Base-by-base conservation (phyloP, 2,329 filamentous ascomycete species). In the Neofusicoccum laricinum region DNA sequence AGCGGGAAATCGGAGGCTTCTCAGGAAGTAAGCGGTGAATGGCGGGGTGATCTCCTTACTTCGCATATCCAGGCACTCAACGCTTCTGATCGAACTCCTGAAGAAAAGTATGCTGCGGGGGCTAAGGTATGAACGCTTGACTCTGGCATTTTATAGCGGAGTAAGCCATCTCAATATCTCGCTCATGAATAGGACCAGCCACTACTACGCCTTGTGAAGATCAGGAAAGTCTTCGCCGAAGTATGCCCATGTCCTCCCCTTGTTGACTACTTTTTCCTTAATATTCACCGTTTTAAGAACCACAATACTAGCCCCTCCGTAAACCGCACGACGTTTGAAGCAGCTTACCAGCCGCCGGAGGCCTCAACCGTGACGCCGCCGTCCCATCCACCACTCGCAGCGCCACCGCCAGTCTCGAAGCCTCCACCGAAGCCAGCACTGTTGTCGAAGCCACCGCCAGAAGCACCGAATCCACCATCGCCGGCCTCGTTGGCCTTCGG, bases 401-500 rank as follows among this genome's bases (percentile, higher is more conserved):
- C 32, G 17, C n/a, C 41, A 32, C 50, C 61, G 25, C 17, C 46
- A 34, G 34, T 19, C n/a, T 41, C 57, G 59, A 46, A 66, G 32
- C 40, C 43, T 4, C 48, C 66, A 30, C 41, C 55, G 7, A 57
- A 55, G 21, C 63, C 68, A 50, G 50, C 65, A 32, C 12, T 38
- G 30, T 19, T 64, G 40, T 48, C 50, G 41, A 63, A 58, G 11
- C 58, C 63, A 63, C 45, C 55, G 21, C 45, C 64, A 34, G 36
- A 32, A n/a, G 15, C 19, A 41, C 59, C 64, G 12, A 41, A 25
- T 14, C 55, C 30, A 45, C 41, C 55, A 30, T 53, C 61, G 43
- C 61, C 69, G 19, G 49, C 64, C 14, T 64, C 69, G n/a, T 72
- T 71, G 12, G 68, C 66, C 15, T 71, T 67, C 14, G 71, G 64